phyloP scores from a whole-genome alignment of 2,329 filamentous ascomycete species.

The Stachybotrys echinatus region DNA sequence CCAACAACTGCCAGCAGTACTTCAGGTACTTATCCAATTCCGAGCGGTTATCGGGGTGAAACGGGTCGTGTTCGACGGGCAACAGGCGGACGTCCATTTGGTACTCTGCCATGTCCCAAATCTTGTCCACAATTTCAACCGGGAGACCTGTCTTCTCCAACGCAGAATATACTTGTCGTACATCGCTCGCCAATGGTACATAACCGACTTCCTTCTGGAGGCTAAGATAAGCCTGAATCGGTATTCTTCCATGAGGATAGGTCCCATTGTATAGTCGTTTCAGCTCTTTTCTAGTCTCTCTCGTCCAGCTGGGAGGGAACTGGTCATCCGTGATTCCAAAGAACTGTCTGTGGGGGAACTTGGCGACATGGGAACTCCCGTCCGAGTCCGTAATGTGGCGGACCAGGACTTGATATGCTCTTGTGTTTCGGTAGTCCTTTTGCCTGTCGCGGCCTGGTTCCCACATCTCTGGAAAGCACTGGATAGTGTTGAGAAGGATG shows the following conservation, averaged over 20 bases:
- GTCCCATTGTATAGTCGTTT: neutral
- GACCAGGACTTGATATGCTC: slow-evolving; percentile 10
- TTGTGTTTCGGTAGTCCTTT: slow-evolving; percentile 10
- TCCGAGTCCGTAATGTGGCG: slow-evolving; percentile 1
- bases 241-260: slow-evolving; percentile 6
- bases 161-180: neutral
- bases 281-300: neutral
- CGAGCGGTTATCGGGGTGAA: slow-evolving; percentile 11
- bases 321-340: slow-evolving; percentile 10
- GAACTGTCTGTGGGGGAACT: slow-evolving; percentile 12
- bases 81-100: slow-evolving; percentile 2
- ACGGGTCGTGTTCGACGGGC: slow-evolving; percentile 9
- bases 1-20: slow-evolving; percentile 19
- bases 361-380: slow-evolving; percentile 3
- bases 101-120: slow-evolving; percentile 9
- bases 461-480: slow-evolving; percentile 9
- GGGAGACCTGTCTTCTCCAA: slow-evolving; percentile 8
- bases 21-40: slow-evolving; percentile 17
- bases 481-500: slow-evolving; percentile 14
- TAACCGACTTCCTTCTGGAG: neutral
- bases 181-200: neutral
- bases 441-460: neutral
- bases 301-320: slow-evolving; percentile 2
- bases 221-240: neutral
- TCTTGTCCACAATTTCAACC: slow-evolving; percentile 8